Conservation (phyloP, 1,284 basidiomycete genomes). For the Lignosus rhinocerotis region DNA sequence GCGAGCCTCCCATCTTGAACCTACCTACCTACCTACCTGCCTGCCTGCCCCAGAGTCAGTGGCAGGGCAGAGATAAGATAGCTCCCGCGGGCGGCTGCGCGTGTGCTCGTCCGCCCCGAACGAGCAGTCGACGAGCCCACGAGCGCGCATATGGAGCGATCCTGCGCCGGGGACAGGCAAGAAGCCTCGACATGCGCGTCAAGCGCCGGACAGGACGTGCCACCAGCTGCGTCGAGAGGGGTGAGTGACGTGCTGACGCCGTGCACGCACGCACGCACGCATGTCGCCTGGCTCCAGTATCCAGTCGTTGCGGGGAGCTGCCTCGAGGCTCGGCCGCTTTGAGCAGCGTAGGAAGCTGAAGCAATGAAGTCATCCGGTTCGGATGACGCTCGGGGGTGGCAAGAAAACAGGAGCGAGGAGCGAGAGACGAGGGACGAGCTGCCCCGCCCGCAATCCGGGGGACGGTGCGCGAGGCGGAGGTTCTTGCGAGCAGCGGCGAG, state of each 20-base stretch:
- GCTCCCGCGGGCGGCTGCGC: neutral
- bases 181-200: constrained; percentile 18
- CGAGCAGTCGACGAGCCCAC: constrained; percentile 5
- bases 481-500: neutral
- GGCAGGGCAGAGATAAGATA: constrained; percentile 16
- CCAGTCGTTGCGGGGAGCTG: neutral
- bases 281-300: neutral
- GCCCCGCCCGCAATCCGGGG: neutral
- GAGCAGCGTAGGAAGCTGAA: neutral
- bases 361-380: too few species aligned
- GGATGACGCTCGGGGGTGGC: too few species aligned
- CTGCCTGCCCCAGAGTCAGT: neutral
- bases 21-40: too few species aligned
- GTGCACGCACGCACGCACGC: neutral
- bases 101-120: constrained; percentile 7
- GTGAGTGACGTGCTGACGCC: neutral
- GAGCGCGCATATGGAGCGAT: constrained; percentile 1
- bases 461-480: constrained; percentile 2
- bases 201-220: constrained; percentile 12
- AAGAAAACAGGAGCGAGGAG: too few species aligned
- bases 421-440: too few species aligned
- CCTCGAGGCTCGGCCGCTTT: neutral
- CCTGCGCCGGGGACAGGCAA: constrained; percentile 5
- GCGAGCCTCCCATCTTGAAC: neutral
- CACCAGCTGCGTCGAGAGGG: neutral